phyloP scores from a whole-genome alignment of 2,329 filamentous ascomycete genomes.

The Scorias spongiosa region DNA sequence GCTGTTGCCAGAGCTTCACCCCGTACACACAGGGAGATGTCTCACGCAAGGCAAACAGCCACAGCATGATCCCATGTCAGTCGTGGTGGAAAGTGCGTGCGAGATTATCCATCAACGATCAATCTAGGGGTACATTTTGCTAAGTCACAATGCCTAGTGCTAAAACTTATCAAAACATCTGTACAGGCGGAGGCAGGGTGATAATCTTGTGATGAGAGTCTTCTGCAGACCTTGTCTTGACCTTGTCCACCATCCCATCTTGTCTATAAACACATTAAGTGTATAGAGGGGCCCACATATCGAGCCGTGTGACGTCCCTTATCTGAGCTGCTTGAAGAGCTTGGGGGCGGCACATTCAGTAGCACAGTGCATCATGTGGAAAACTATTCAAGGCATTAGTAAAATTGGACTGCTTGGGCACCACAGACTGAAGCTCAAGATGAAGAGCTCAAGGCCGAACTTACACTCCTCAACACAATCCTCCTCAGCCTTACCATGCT shows the following conservation, averaged over 20 bases:
- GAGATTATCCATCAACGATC: background rate
- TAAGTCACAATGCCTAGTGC: conserved; percentile 4
- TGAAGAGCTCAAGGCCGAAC: conserved; percentile 24
- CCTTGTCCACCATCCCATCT: background rate
- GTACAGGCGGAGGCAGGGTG: background rate
- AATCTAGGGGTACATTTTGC: conserved; percentile 3
- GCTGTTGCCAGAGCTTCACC: no score
- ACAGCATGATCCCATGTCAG: background rate
- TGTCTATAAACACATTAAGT: no score
- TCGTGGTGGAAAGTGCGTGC: background rate
- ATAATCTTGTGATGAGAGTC: background rate
- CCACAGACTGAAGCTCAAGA: no score
- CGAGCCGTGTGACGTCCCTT: conserved; percentile 22
- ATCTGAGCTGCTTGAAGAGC: conserved; percentile 87
- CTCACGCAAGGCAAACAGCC: no score
- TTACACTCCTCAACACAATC: conserved; percentile 99
- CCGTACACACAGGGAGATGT: no score
- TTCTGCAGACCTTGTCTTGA: background rate
- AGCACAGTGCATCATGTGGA: conserved; percentile 96
- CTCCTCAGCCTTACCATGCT: conserved; percentile 65
- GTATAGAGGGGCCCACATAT: no score
- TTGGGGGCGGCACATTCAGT: conserved; percentile 86
- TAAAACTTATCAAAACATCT: conserved; percentile 3
- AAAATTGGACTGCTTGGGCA: background rate
- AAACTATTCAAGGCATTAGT: conserved; percentile 45